These are phyloP conservation scores for Colletotrichum abscissum DNA, from an alignment of 2,329 filamentous ascomycete genomes.

Conservation along the genomic window DNA sequence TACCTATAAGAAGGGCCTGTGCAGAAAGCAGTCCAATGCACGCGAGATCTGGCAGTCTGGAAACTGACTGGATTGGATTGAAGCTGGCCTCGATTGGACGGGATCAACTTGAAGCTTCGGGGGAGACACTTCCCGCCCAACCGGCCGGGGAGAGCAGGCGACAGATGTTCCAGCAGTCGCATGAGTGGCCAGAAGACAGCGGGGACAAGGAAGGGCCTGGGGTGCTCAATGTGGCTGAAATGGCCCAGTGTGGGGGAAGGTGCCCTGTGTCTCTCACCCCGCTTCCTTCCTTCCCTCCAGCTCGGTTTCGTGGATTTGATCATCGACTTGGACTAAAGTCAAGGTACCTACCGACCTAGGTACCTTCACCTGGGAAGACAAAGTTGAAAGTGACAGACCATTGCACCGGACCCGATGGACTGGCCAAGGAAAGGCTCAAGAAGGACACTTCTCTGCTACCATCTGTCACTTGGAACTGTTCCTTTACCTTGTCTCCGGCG, in stretches of 20 bases:
- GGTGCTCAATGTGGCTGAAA: conserved; percentile 2
- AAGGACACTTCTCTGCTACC: conserved; percentile 12
- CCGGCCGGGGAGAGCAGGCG: neutral
- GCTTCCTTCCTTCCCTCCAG: conserved; percentile 11
- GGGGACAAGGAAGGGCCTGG: conserved; percentile 26
- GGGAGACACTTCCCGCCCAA: neutral
- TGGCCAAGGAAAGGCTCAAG: neutral
- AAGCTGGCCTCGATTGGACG: neutral
- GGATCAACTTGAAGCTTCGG: neutral
- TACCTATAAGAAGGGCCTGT: neutral
- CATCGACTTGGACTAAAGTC: too few species aligned
- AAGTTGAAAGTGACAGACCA: too few species aligned
- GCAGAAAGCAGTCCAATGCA: neutral
- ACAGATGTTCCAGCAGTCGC: neutral
- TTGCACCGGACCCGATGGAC: conserved; percentile 8
- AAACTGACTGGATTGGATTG: neutral
- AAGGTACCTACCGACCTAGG: too few species aligned
- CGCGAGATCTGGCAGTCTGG: neutral
- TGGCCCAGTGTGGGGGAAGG: conserved; percentile 21
- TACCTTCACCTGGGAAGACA: too few species aligned
- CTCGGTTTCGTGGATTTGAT: neutral
- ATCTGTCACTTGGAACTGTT: neutral
- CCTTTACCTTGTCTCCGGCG: conserved; percentile 21
- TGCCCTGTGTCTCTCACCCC: conserved; percentile 18
- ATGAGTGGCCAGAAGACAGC: neutral